A percentile compares a stretch with the other conserved stretches of the same genome.
Conservation (phyloP, 257 asterid species). For the Henckelia pumila region DNA sequence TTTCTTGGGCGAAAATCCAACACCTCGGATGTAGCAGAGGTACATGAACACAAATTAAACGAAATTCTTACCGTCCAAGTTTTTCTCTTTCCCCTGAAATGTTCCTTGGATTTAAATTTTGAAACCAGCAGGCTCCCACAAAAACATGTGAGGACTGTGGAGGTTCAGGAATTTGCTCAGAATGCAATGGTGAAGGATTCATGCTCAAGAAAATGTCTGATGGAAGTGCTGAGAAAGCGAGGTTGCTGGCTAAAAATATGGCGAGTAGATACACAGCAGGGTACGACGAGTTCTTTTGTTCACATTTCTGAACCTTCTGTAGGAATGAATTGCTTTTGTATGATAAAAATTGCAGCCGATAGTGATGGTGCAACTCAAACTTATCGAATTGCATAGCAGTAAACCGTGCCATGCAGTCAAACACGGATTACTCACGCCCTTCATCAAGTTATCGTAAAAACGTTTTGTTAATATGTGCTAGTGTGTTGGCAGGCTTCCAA, state of each 20-base stretch:
- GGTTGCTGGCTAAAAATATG: constrained; percentile 40
- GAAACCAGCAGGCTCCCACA: constrained; percentile 46
- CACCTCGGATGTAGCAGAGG: constrained; percentile 46
- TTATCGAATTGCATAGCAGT: background rate
- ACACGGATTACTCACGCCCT: background rate
- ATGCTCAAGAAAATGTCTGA: background rate
- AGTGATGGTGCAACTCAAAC: background rate
- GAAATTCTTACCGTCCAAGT: background rate
- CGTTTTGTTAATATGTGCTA: constrained; percentile 41
- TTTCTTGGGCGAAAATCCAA: constrained; percentile 52
- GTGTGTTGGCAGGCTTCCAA: constrained; percentile 67
- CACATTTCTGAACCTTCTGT: background rate
- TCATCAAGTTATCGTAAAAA: no score
- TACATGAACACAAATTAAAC: constrained; percentile 18
- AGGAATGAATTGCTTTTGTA: background rate
- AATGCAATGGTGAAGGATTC: background rate
- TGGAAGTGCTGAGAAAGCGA: constrained; percentile 33
- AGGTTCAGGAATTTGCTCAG: constrained; percentile 53
- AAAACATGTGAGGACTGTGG: constrained; percentile 65
- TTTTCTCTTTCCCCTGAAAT: background rate
- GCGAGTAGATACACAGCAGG: constrained; percentile 65
- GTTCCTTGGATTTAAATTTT: constrained; percentile 18
- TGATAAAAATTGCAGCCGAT: background rate
- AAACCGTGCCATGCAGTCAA: background rate
- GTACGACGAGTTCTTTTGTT: constrained; percentile 20